Evolutionary conservation across 2,329 filamentous ascomycete genomes (phyloP), one percentile per base, ranked within the genome.

Genomic region (Aureobasidium namibiae): DNA sequence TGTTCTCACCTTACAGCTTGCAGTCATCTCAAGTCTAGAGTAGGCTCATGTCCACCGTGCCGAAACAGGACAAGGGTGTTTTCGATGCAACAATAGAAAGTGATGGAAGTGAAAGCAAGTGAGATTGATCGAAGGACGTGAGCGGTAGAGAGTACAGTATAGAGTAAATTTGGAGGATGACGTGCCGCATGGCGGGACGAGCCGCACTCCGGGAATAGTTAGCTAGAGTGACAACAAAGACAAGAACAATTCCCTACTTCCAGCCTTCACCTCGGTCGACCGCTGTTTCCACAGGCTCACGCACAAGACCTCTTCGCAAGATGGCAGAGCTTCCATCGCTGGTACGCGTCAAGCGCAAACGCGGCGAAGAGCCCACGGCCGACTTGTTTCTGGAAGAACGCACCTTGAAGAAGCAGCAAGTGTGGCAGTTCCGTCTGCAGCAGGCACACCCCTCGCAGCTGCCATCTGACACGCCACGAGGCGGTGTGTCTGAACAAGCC

Each of bases 291-390:
- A 21, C 16, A 45, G n/a, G n/a, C n/a, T n/a, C n/a, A 10, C 10
- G 7, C 13, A 33, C 16, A 26, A 16, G 16, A 56, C 13, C 34
- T 9, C 10, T 31, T 33, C 33, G 31, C 36, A 66, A 57, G 21
- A 80, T 80, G 76, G 60, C 76, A 29, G 65, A 76, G 39, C 75
- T 77, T 45, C 78, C 78, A 41, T 77, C 80, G 57, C 74, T 77
- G 41, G 78, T 80, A 53, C 76, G 75, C 24, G 76, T 84, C 67
- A 84, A 83, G 70, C 76, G 81, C 59, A 79, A 81, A 63, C 77
- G 80, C 59, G 76, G 78, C 59, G 80, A 83, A 57, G 78, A 80
- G 49, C 79, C 81, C 16, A 61, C 60, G 24, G 56, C 60, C 56
- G 60, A 59, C 50, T 38, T 60, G 34, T 60, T 65, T 63, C 64